Evolutionary conservation across 148 eudicot species (phyloP).

Genomic region (Camellia japonica): DNA sequence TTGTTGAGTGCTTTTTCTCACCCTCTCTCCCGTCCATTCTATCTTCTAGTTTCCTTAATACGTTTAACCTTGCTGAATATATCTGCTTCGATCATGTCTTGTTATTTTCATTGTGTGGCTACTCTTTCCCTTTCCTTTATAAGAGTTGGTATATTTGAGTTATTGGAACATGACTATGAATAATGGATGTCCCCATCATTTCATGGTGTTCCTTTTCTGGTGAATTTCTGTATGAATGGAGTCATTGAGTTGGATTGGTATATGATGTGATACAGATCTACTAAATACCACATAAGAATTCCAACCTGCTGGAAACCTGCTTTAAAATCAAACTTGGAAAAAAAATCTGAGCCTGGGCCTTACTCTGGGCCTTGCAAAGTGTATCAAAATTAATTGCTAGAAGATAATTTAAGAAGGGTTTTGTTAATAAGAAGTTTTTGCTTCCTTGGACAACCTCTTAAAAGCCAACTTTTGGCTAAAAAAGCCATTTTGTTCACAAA

Average conservation of each 20-base stretch:
- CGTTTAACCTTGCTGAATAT: background rate
- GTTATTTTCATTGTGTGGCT: background rate
- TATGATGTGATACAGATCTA: background rate
- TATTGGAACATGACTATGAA: background rate
- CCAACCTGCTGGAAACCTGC: no score
- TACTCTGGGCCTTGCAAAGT: background rate
- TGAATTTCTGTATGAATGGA: background rate
- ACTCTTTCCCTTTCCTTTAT: background rate
- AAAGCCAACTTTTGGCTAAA: no score
- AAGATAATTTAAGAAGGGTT: background rate
- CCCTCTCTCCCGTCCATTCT: background rate
- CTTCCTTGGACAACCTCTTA: no score
- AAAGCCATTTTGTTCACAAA: no score
- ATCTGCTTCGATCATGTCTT: background rate
- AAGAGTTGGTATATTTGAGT: background rate
- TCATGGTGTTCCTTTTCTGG: background rate
- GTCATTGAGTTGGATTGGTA: background rate
- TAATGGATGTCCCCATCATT: background rate
- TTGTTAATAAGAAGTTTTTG: background rate
- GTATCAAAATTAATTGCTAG: background rate
- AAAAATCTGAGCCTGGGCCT: no score
- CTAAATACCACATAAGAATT: no score
- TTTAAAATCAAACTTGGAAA: no score
- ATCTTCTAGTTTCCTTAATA: background rate
- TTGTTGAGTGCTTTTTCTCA: background rate